These are phyloP conservation scores for Turritis glabra DNA, from an alignment of 345 rosid species.

Conservation along the genomic window DNA sequence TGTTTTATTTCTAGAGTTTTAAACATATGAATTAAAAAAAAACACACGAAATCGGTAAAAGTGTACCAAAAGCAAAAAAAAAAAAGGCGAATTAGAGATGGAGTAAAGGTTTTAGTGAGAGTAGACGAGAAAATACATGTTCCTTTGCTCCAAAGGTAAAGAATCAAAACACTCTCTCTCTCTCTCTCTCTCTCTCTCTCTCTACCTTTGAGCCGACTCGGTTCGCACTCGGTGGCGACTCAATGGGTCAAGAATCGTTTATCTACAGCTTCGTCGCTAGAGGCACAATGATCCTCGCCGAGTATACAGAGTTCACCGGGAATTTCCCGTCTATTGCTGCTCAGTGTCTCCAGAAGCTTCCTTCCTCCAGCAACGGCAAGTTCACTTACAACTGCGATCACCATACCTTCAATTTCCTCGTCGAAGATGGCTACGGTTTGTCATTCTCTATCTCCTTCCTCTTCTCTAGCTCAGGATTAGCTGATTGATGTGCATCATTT, in stretches of 20 bases:
- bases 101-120: slow-evolving; percentile 14
- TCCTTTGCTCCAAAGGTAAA: slow-evolving; percentile 38
- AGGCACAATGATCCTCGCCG: slow-evolving; percentile 88
- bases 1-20: too few relatives aligned
- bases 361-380: slow-evolving; percentile 91
- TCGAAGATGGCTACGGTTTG: slow-evolving; percentile 88
- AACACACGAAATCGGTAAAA: too few relatives aligned
- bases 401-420: slow-evolving; percentile 95
- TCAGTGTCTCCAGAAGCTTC: slow-evolving; percentile 87
- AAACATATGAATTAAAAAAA: too few relatives aligned
- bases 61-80: too few relatives aligned
- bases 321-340: slow-evolving; percentile 96
- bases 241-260: slow-evolving; percentile 87
- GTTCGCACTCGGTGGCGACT: slow-evolving; percentile 26
- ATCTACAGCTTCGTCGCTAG: slow-evolving; percentile 97
- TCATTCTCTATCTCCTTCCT: neutral
- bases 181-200: slow-evolving; percentile 21
- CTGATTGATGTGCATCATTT: neutral
- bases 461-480: slow-evolving; percentile 15
- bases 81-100: neutral
- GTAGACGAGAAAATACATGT: neutral
- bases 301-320: slow-evolving; percentile 97
- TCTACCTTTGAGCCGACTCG: slow-evolving; percentile 16
- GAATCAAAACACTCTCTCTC: neutral
- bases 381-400: slow-evolving; percentile 97